These are phyloP conservation scores for Trapa incisa DNA, from an alignment of 345 rosid species.

Conservation along the genomic window DNA sequence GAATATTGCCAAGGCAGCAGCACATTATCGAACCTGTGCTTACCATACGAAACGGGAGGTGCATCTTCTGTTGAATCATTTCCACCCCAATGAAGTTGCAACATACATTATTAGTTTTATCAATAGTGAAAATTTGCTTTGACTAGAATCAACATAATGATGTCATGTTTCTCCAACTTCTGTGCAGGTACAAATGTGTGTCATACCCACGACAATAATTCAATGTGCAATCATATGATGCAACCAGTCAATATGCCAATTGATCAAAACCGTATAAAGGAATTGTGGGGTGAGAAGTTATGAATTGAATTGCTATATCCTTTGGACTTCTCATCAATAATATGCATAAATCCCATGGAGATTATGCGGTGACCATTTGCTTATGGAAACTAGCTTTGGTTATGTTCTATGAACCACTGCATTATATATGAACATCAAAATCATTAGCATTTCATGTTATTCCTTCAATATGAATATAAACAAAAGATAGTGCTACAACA, in stretches of 20 bases:
- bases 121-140: too few species aligned
- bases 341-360: too few species aligned
- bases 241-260: conserved; percentile 22
- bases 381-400: too few species aligned
- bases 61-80: background rate
- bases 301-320: background rate
- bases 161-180: background rate
- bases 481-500: too few species aligned
- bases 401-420: too few species aligned
- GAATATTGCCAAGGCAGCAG: conserved; percentile 35
- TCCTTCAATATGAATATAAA: too few species aligned
- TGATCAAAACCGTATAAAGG: conserved; percentile 30
- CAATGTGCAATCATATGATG: conserved; percentile 44
- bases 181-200: conserved; percentile 22
- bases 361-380: too few species aligned
- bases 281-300: conserved; percentile 50
- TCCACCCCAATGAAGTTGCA: background rate
- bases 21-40: conserved; percentile 28
- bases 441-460: too few species aligned
- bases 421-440: too few species aligned
- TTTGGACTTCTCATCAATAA: background rate
- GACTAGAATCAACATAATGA: too few species aligned
- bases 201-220: conserved; percentile 51
- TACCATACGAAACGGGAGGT: conserved; percentile 39
- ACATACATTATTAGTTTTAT: too few species aligned